Evolutionary conservation across 352 stramenopile genomes (phyloP).

Genomic region (Blastocystis sp.): DNA sequence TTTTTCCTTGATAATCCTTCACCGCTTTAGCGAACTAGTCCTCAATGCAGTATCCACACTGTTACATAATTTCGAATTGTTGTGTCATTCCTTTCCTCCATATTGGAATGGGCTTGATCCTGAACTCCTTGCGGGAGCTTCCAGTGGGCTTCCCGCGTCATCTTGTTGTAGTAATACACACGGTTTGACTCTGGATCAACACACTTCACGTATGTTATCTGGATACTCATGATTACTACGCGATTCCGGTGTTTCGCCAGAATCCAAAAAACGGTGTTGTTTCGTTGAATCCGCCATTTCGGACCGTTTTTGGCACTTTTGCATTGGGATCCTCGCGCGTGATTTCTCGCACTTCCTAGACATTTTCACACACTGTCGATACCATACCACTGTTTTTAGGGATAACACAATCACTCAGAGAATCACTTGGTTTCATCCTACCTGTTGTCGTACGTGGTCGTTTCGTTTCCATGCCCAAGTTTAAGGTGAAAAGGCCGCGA

Average conservation of each 20-base stretch:
- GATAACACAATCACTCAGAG: too few species aligned
- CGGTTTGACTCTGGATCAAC: constrained; percentile 13
- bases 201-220: constrained; percentile 51
- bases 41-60: background rate
- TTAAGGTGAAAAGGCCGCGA: constrained; percentile 1
- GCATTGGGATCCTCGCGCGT: too few species aligned
- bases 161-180: constrained; percentile 58
- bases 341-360: too few species aligned
- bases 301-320: background rate
- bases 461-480: constrained; percentile 13
- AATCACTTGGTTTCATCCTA: background rate
- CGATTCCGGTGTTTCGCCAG: background rate
- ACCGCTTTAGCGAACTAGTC: constrained; percentile 28
- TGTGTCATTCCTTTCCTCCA: background rate
- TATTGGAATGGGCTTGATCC: background rate
- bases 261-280: background rate
- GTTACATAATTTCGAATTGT: constrained; percentile 53
- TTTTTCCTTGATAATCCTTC: constrained; percentile 12
- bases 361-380: too few species aligned
- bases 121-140: constrained; percentile 2
- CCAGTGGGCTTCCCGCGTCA: constrained; percentile 28
- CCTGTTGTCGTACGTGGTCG: background rate
- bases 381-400: too few species aligned
- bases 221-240: constrained; percentile 8
- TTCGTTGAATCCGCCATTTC: background rate